phyloP scores from a whole-genome alignment of 768 basidiomycete species.

The Botryobasidium botryosum region DNA sequence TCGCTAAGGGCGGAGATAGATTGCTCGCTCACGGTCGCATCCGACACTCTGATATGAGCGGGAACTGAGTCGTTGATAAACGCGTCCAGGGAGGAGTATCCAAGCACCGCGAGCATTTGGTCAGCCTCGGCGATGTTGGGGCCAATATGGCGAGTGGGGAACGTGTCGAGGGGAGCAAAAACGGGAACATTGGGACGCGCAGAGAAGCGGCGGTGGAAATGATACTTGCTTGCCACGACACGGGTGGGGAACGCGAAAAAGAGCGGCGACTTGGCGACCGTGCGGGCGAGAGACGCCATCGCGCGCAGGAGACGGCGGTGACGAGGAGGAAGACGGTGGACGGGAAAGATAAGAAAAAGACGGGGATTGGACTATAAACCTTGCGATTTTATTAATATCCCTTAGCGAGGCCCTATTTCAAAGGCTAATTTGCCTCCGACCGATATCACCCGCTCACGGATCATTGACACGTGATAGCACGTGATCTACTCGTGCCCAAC shows the following conservation, averaged over 20 bases:
- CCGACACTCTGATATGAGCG: conserved; percentile 51
- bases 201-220: neutral
- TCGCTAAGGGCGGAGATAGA: conserved; percentile 70
- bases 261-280: neutral
- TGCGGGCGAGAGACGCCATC: neutral
- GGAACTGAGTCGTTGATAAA: conserved; percentile 80
- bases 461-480: too few relatives aligned
- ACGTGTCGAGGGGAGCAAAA: conserved; percentile 78
- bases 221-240: neutral
- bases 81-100: conserved; percentile 74
- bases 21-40: conserved; percentile 40
- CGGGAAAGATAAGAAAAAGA: too few relatives aligned
- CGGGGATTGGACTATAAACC: too few relatives aligned
- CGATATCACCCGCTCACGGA: too few relatives aligned
- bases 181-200: too few relatives aligned
- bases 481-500: too few relatives aligned
- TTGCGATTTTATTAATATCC: too few relatives aligned
- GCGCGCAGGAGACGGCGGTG: neutral
- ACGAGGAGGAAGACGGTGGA: too few relatives aligned
- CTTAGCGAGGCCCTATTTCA: too few relatives aligned
- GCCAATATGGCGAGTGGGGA: conserved; percentile 81
- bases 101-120: conserved; percentile 68
- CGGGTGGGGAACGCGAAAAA: neutral
- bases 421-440: too few relatives aligned
- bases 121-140: conserved; percentile 68